Conservation (phyloP, 495 filamentous ascomycete genomes). For the Aspergillus saccharolyticus region DNA sequence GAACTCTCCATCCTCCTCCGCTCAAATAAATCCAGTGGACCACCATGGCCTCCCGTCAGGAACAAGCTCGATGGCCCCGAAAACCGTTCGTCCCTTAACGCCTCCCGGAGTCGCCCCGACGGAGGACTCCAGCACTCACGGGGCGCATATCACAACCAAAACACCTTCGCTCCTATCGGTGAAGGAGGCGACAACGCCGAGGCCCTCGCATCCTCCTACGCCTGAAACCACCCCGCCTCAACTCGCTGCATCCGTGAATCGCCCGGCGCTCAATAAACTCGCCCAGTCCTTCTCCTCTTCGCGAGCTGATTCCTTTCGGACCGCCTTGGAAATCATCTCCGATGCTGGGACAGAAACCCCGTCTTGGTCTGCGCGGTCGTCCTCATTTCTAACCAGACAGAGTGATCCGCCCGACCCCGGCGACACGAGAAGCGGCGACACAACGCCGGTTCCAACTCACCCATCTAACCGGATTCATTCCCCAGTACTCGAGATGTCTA, state of each 20-base stretch:
- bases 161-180: slow-evolving; percentile 22
- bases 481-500: not conserved
- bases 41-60: slow-evolving; percentile 18
- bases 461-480: not conserved
- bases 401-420: slow-evolving; percentile 9
- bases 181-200: slow-evolving; percentile 47
- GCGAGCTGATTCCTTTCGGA: slow-evolving; percentile 67
- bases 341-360: slow-evolving; percentile 57
- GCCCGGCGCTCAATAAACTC: slow-evolving; percentile 35
- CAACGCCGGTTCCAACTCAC: not conserved
- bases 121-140: slow-evolving; percentile 19
- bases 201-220: slow-evolving; percentile 64
- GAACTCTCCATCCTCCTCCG: slow-evolving; percentile 20
- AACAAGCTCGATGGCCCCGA: slow-evolving; percentile 18
- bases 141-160: slow-evolving; percentile 19
- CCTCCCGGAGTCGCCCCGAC: slow-evolving; percentile 31
- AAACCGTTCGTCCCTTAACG: slow-evolving; percentile 36
- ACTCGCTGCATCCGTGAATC: slow-evolving; percentile 34
- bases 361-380: slow-evolving; percentile 14
- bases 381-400: slow-evolving; percentile 24
- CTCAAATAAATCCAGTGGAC: slow-evolving; percentile 25
- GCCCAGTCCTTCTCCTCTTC: slow-evolving; percentile 40
- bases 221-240: slow-evolving; percentile 69
- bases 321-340: slow-evolving; percentile 59
- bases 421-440: slow-evolving; percentile 3